phyloP scores from a whole-genome alignment of 768 basidiomycete species.

The Pisolithus marmoratus region DNA sequence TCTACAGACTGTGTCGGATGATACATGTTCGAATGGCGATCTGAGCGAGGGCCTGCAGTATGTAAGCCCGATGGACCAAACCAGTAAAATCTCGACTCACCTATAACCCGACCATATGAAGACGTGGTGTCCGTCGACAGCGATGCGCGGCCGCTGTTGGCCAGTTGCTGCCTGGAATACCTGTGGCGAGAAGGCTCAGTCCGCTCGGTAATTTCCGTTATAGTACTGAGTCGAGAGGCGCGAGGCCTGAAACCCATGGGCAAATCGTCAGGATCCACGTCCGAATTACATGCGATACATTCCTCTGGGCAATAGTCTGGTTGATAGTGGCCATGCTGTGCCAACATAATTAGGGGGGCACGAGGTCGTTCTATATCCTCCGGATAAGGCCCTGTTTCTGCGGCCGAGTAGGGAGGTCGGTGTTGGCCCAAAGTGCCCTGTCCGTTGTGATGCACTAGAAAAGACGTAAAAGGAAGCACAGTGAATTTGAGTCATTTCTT shows the following conservation, averaged over 20 bases:
- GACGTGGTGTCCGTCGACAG: slow-evolving; percentile 36
- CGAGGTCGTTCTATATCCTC: slow-evolving; percentile 38
- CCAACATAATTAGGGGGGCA: slow-evolving; percentile 55
- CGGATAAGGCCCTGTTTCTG: slow-evolving; percentile 15
- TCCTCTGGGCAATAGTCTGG: slow-evolving; percentile 21
- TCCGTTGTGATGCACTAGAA: slow-evolving; percentile 13
- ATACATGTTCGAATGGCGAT: not conserved
- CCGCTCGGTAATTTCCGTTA: slow-evolving; percentile 61
- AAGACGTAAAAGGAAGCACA: slow-evolving; percentile 11
- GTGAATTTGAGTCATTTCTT: slow-evolving; percentile 14
- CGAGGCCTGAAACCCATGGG: slow-evolving; percentile 31
- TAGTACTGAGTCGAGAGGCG: slow-evolving; percentile 49
- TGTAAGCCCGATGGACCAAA: slow-evolving; percentile 2
- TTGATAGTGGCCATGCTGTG: slow-evolving; percentile 46
- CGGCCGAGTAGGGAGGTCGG: slow-evolving; percentile 11
- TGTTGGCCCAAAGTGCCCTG: slow-evolving; percentile 7
- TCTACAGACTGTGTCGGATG: slow-evolving; percentile 27
- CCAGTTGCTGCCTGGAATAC: slow-evolving; percentile 37
- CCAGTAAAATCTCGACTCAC: slow-evolving; percentile 30
- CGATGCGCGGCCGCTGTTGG: slow-evolving; percentile 35
- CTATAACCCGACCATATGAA: slow-evolving; percentile 60
- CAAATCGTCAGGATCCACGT: slow-evolving; percentile 20
- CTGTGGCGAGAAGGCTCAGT: slow-evolving; percentile 52
- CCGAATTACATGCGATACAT: slow-evolving; percentile 18
- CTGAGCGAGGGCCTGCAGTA: slow-evolving; percentile 14